Evolutionary conservation across 179 eudicot genomes (phyloP).

Genomic region (Sideroxylon spinosum): DNA sequence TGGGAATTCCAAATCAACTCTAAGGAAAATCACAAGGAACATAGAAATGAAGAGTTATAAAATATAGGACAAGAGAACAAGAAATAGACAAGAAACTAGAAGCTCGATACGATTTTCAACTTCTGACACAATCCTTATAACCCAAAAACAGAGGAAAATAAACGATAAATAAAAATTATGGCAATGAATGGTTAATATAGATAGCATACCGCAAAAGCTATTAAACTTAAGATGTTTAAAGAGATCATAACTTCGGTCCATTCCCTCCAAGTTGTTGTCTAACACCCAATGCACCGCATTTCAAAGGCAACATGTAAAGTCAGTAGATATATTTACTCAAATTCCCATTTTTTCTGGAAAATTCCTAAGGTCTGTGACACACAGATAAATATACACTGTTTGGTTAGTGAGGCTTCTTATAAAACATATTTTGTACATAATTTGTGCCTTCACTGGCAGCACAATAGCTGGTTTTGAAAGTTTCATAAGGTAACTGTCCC

Average conservation of each 20-base stretch:
- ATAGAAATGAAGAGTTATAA: background rate
- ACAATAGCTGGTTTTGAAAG: background rate
- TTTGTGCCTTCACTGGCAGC: background rate
- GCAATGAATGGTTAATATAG: background rate
- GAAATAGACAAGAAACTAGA: background rate
- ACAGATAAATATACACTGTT: background rate
- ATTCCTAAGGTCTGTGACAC: background rate
- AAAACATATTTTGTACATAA: background rate
- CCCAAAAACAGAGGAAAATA: background rate
- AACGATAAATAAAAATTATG: background rate
- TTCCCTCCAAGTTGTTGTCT: no score
- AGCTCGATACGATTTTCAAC: background rate
- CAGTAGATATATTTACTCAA: background rate
- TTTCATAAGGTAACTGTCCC: background rate
- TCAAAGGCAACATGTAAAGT: background rate
- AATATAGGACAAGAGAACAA: background rate
- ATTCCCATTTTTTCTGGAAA: background rate
- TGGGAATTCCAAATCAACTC: constrained; percentile 81
- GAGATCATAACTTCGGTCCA: no score
- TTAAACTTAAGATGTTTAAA: no score
- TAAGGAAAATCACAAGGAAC: constrained; percentile 28
- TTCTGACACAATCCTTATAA: background rate
- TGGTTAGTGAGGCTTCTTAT: background rate
- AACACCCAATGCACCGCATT: no score
- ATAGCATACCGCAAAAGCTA: constrained; percentile 1